phyloP scores from a whole-genome alignment of 2,329 filamentous ascomycete species.

The Ophiostoma quercus region DNA sequence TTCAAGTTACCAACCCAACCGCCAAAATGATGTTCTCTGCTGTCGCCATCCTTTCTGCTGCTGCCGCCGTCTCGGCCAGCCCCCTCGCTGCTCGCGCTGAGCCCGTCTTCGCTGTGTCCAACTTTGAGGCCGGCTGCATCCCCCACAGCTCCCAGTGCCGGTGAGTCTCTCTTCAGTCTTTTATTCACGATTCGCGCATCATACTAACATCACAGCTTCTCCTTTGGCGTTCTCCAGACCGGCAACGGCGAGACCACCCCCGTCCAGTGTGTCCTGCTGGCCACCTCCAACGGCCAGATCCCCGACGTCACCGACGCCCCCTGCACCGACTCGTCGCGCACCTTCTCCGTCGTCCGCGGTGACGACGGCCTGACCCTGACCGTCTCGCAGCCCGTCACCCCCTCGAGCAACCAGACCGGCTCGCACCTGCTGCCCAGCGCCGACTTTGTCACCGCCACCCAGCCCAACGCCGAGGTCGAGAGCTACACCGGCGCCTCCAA shows the following conservation, averaged over 20 bases:
- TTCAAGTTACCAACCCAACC: neutral
- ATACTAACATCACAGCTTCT: constrained; percentile 1
- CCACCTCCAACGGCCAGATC: neutral
- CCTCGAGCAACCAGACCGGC: constrained; percentile 4
- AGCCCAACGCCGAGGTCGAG: neutral
- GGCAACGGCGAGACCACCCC: constrained; percentile 10
- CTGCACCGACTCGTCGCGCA: constrained; percentile 1
- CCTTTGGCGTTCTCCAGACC: neutral
- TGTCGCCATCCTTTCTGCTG: constrained; percentile 2
- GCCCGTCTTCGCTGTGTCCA: neutral
- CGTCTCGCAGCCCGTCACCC: neutral
- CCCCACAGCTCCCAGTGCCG: constrained; percentile 14
- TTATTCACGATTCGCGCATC: neutral
- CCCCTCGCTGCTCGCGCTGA: neutral
- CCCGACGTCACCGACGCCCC: neutral
- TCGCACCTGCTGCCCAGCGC: neutral
- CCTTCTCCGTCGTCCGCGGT: neutral
- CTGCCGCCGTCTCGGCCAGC: constrained; percentile 12
- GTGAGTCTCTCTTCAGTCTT: neutral
- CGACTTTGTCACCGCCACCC: neutral
- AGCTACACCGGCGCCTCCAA: neutral
- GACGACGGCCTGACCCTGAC: constrained; percentile 1
- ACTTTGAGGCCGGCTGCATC: constrained; percentile 4
- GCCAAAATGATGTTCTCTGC: constrained; percentile 11
- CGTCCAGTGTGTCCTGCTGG: neutral